phyloP scores from a whole-genome alignment of 2,329 filamentous ascomycete species.

The Aspergillus proliferans region DNA sequence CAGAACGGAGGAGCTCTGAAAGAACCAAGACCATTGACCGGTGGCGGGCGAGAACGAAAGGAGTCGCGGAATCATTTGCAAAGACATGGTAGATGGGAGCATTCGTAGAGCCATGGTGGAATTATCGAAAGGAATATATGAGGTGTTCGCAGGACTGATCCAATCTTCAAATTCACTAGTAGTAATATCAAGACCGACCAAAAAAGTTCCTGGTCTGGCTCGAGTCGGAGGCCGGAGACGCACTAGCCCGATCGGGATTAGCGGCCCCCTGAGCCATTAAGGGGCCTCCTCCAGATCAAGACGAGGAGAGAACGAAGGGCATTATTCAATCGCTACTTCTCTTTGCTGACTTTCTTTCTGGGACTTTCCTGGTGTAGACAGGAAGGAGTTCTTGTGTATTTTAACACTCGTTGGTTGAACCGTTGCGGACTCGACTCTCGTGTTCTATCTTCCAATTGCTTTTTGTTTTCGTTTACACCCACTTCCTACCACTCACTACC shows the following conservation, averaged over 20 bases:
- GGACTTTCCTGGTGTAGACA: conserved; percentile 6
- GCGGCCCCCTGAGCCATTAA: conserved; percentile 33
- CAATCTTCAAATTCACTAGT: background rate
- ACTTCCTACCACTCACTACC: conserved; percentile 1
- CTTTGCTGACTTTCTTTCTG: background rate
- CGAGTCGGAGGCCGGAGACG: conserved; percentile 18
- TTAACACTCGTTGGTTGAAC: conserved; percentile 2
- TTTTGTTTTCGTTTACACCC: conserved; percentile 7
- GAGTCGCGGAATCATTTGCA: conserved; percentile 20
- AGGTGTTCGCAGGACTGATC: background rate
- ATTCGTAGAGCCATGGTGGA: conserved; percentile 23
- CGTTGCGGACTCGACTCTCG: background rate
- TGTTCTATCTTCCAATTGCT: conserved; percentile 8
- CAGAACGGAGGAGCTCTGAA: conserved; percentile 45
- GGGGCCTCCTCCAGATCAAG: conserved; percentile 8
- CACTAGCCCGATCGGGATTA: conserved; percentile 28
- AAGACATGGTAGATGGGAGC: conserved; percentile 13
- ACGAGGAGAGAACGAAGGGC: background rate
- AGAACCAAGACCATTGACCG: conserved; percentile 29
- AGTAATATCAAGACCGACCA: conserved; percentile 1
- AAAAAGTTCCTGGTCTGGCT: conserved; percentile 10
- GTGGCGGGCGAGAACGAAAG: conserved; percentile 10
- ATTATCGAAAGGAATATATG: background rate
- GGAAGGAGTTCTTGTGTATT: conserved; percentile 13
- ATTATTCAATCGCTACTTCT: background rate